phyloP scores from a whole-genome alignment of 2,329 filamentous ascomycete genomes.

The Colletotrichum liriopes region DNA sequence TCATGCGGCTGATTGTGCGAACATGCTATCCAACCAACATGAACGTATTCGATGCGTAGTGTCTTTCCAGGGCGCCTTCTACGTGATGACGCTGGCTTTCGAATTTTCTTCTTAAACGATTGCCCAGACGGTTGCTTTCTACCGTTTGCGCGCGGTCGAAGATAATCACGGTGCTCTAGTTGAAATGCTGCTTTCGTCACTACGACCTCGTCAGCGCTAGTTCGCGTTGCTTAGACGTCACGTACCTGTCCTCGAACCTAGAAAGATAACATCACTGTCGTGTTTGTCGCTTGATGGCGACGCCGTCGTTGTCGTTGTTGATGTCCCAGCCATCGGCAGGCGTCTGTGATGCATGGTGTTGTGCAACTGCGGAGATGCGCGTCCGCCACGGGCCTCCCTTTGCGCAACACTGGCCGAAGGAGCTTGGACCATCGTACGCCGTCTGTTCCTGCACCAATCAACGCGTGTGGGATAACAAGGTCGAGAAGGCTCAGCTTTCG shows the following conservation, averaged over 20 bases:
- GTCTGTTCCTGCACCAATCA: not conserved
- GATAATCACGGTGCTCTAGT: not conserved
- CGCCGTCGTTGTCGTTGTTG: not conserved
- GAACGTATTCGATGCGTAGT: not conserved
- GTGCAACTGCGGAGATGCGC: not conserved
- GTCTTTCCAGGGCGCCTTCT: not conserved
- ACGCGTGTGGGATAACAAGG: not conserved
- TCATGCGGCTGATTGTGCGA: not conserved
- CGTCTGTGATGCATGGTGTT: not conserved
- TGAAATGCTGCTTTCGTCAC: not conserved
- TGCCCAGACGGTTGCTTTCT: not conserved
- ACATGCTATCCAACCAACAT: not conserved
- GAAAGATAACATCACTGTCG: not conserved
- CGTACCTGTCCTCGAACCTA: not conserved
- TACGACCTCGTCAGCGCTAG: not conserved
- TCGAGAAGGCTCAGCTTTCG: not conserved
- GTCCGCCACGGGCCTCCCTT: not conserved
- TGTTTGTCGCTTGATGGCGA: not conserved
- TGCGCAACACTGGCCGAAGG: not conserved
- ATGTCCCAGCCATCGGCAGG: not conserved
- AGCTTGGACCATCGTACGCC: not conserved
- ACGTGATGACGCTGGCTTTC: not conserved
- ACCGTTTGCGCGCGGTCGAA: not conserved
- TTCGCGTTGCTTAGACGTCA: not conserved
- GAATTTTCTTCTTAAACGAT: not conserved